Conservation (phyloP, 768 basidiomycete genomes). For the Agrocybe praecox region DNA sequence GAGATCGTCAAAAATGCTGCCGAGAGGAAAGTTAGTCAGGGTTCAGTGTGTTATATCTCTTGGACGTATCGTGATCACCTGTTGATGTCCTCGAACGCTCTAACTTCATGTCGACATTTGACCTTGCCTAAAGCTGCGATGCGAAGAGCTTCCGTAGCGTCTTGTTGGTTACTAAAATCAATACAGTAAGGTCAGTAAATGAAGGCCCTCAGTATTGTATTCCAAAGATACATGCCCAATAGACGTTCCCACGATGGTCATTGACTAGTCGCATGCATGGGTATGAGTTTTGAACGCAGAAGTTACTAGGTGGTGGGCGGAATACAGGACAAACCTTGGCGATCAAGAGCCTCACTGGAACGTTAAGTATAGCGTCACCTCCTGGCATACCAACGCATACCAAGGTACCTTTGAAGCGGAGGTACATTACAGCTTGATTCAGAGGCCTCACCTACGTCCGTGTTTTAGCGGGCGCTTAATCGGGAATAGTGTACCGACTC, state of each 20-base stretch:
- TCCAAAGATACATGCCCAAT: conserved; percentile 30
- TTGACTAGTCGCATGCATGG: too few relatives aligned
- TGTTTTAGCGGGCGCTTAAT: background rate
- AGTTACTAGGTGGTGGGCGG: too few relatives aligned
- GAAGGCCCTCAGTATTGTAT: background rate
- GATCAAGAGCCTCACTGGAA: conserved; percentile 47
- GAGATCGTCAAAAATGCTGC: conserved; percentile 29
- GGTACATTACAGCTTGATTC: conserved; percentile 66
- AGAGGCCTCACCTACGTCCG: conserved; percentile 35
- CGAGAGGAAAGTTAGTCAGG: too few relatives aligned
- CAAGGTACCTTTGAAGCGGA: conserved; percentile 67
- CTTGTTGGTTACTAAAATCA: conserved; percentile 69
- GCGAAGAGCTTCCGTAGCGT: conserved; percentile 74
- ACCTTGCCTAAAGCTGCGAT: conserved; percentile 73
- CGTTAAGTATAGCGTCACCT: conserved; percentile 49
- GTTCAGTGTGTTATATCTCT: too few relatives aligned
- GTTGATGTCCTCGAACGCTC: conserved; percentile 50
- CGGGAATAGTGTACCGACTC: conserved; percentile 11
- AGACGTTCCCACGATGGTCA: conserved; percentile 42
- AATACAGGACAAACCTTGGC: conserved; percentile 34
- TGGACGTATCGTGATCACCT: too few relatives aligned
- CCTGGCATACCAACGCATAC: conserved; percentile 71
- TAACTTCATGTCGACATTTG: conserved; percentile 52
- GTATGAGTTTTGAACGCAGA: too few relatives aligned
- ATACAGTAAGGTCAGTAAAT: too few relatives aligned